These are phyloP conservation scores for Lachancea meyersii DNA, from an alignment of 805 yeast species.

Conservation along the genomic window DNA sequence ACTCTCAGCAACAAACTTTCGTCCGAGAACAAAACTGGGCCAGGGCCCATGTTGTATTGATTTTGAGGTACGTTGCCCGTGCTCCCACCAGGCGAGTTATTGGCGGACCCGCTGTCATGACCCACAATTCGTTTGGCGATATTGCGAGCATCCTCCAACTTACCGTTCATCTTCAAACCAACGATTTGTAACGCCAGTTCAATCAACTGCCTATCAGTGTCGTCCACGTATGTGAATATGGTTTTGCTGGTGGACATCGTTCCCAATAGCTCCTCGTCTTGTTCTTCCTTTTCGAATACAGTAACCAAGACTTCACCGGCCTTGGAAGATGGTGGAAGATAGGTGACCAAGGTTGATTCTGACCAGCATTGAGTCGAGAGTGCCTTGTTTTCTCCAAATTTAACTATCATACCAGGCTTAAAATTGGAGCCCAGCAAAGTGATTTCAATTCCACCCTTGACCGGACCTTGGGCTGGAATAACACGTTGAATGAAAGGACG, in stretches of 20 bases:
- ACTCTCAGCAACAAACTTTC: conserved; percentile 42
- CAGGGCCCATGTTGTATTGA: conserved; percentile 3
- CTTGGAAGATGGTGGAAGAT: conserved; percentile 81
- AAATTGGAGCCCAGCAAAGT: conserved; percentile 85
- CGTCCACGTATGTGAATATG: conserved; percentile 87
- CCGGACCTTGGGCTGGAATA: conserved; percentile 93
- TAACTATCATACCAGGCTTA: conserved; percentile 72
- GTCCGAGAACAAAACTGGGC: conserved; percentile 23
- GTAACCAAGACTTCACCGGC: conserved; percentile 91
- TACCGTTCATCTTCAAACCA: conserved; percentile 94
- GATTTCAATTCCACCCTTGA: conserved; percentile 93
- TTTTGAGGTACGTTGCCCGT: conserved; percentile 16
- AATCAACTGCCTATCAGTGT: conserved; percentile 88
- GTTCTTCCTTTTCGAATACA: conserved; percentile 39
- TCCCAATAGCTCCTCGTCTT: conserved; percentile 8
- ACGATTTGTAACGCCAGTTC: conserved; percentile 95
- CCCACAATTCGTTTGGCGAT: conserved; percentile 90
- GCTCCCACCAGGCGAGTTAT: conserved; percentile 15
- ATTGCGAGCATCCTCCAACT: conserved; percentile 87
- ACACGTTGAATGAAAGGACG: conserved; percentile 71
- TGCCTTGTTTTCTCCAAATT: conserved; percentile 77
- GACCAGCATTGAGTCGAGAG: conserved; percentile 95
- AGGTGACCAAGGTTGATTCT: conserved; percentile 86
- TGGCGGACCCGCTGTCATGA: conserved; percentile 29
- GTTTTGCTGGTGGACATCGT: conserved; percentile 25